A percentile compares a stretch with the other conserved stretches of the same genome.
Conservation (phyloP, 441 rosid genomes). For the Biscutella laevigata region DNA sequence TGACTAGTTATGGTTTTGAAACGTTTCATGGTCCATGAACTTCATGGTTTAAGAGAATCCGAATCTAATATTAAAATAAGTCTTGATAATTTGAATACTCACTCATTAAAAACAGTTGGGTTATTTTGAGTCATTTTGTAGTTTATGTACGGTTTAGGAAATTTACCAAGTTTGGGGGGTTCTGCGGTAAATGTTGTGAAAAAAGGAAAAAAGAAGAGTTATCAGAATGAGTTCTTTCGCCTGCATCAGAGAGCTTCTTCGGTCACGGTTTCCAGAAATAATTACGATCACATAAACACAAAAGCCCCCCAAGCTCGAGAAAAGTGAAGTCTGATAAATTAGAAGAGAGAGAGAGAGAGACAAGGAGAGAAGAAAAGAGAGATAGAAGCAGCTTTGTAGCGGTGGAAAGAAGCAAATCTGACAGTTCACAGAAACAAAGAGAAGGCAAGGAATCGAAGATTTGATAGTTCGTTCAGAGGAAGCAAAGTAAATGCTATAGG, state of each 20-base stretch:
- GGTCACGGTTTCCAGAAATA: constrained; percentile 25
- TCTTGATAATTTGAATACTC: neutral
- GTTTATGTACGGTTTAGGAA: constrained; percentile 11
- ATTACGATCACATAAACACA: constrained; percentile 29
- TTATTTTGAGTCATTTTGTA: neutral
- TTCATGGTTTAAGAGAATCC: neutral
- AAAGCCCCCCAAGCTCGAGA: constrained; percentile 17
- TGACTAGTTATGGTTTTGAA: no score
- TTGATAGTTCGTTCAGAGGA: constrained; percentile 34
- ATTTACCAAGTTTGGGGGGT: constrained; percentile 6
- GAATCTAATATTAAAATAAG: no score
- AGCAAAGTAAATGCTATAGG: constrained; percentile 27
- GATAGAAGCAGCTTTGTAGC: constrained; percentile 30
- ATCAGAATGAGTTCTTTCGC: constrained; percentile 28
- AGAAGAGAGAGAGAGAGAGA: constrained; percentile 4
- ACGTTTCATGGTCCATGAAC: no score
- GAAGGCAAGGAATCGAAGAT: constrained; percentile 27
- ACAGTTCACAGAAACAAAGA: constrained; percentile 21
- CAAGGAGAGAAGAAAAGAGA: constrained; percentile 7
- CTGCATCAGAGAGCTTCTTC: constrained; percentile 24
- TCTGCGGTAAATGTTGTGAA: neutral
- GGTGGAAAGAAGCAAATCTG: constrained; percentile 53
- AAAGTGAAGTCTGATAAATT: constrained; percentile 14
- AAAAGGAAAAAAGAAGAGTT: constrained; percentile 4
- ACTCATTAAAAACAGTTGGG: neutral